These are phyloP conservation scores for Furcasterigmium sp. DNA, from an alignment of 2,329 filamentous ascomycete species.

Conservation along the genomic window DNA sequence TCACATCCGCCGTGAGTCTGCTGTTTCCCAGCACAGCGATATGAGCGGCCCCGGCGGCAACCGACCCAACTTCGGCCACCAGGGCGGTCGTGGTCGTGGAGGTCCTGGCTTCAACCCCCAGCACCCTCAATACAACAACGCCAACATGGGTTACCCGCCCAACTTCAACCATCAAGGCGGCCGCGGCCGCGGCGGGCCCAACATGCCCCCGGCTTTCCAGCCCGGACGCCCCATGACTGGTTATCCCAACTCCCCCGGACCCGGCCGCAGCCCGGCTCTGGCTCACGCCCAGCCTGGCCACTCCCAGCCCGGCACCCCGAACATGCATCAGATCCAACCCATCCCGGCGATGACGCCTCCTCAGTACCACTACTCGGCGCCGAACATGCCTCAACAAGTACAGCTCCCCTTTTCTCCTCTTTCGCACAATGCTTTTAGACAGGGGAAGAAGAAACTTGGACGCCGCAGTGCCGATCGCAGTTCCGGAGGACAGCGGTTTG, in stretches of 20 bases:
- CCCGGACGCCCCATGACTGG: conserved; percentile 29
- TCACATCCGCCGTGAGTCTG: conserved; percentile 79
- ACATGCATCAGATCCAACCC: conserved; percentile 45
- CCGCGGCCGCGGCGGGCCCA: conserved; percentile 38
- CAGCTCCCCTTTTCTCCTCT: conserved; percentile 33
- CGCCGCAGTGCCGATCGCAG: conserved; percentile 43
- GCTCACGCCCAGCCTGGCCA: conserved; percentile 59
- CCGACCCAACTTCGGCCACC: conserved; percentile 47
- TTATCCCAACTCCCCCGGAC: conserved; percentile 62
- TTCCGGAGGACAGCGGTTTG: conserved; percentile 17
- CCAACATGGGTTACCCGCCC: conserved; percentile 38
- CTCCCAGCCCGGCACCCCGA: conserved; percentile 62
- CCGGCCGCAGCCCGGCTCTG: conserved; percentile 61
- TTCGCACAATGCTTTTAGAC: conserved; percentile 27
- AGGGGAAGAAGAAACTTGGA: conserved; percentile 36
- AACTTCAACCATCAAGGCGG: conserved; percentile 32
- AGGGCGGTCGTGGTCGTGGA: conserved; percentile 45
- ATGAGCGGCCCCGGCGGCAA: conserved; percentile 58
- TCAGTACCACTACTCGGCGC: conserved; percentile 56
- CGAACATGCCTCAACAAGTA: conserved; percentile 55
- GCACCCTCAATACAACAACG: conserved; percentile 26
- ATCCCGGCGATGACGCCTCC: conserved; percentile 53
- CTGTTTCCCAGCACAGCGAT: conserved; percentile 42
- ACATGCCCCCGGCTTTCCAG: conserved; percentile 42
- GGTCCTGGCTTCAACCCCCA: conserved; percentile 39